A percentile compares a stretch with the other conserved stretches of the same genome.
Evolutionary conservation across 2,329 filamentous ascomycete genomes (phyloP).

Genomic region (Diaporthe vexans): DNA sequence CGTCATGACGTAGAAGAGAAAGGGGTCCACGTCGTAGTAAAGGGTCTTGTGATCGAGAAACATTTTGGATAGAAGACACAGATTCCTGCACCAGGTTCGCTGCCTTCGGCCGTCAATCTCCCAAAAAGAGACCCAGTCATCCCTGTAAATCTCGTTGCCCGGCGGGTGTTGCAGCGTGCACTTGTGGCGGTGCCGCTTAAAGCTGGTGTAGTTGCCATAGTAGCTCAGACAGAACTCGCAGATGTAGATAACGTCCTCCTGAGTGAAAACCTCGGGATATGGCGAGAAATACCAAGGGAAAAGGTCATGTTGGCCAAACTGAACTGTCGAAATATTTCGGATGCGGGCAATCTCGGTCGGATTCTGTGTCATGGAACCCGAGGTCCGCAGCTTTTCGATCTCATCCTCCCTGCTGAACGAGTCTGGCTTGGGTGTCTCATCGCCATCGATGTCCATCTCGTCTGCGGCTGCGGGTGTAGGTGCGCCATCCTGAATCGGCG

Average conservation of each 20-base stretch:
- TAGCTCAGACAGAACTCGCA: slow-evolving; percentile 98
- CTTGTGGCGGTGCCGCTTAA: slow-evolving; percentile 88
- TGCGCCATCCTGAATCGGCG: slow-evolving; percentile 37
- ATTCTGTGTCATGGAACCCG: slow-evolving; percentile 98
- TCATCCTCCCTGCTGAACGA: slow-evolving; percentile 87
- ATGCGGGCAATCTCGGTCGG: slow-evolving; percentile 97
- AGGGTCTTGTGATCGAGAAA: slow-evolving; percentile 98
- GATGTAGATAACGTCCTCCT: slow-evolving; percentile 92
- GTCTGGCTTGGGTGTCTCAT: slow-evolving; percentile 56
- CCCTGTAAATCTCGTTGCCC: slow-evolving; percentile 97
- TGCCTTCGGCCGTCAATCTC: slow-evolving; percentile 97
- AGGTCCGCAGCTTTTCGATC: slow-evolving; percentile 94
- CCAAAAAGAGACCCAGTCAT: slow-evolving; percentile 94
- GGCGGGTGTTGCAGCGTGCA: slow-evolving; percentile 93
- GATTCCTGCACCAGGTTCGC: slow-evolving; percentile 94
- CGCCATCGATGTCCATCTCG: slow-evolving; percentile 71
- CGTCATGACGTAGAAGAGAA: slow-evolving; percentile 98
- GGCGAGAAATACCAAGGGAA: slow-evolving; percentile 99
- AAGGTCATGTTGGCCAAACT: slow-evolving; percentile 92
- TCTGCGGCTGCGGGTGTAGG: slow-evolving; percentile 49
- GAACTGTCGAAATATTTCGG: slow-evolving; percentile 91
- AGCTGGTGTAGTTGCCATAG: slow-evolving; percentile 86
- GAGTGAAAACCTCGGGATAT: slow-evolving; percentile 90
- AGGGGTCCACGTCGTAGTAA: slow-evolving; percentile 99
- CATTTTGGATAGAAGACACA: slow-evolving; percentile 94